A percentile compares a stretch with the other conserved stretches of the same genome.
phyloP scores from a whole-genome alignment of 2,329 filamentous ascomycete species.

The Spiromastix sp. region DNA sequence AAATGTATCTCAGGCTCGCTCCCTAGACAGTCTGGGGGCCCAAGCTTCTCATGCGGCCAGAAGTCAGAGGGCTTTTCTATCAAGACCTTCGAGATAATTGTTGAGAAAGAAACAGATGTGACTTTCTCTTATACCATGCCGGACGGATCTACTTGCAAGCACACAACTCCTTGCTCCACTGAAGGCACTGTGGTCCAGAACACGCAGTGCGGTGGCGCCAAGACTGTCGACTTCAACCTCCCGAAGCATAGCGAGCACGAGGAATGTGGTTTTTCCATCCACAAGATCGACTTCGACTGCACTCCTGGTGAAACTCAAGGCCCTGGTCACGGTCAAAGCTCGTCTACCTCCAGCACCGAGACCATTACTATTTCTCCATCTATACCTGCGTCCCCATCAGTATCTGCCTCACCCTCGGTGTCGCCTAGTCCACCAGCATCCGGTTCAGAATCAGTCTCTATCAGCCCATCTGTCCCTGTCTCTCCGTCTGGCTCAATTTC shows the following conservation, averaged over 20 bases:
- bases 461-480: too few relatives aligned
- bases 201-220: slow-evolving; percentile 86
- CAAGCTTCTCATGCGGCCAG: slow-evolving; percentile 49
- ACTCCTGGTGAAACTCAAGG: slow-evolving; percentile 16
- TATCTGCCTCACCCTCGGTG: too few relatives aligned
- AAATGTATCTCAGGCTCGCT: slow-evolving; percentile 54
- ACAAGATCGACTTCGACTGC: slow-evolving; percentile 69
- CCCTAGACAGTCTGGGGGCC: slow-evolving; percentile 36
- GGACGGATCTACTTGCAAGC: slow-evolving; percentile 72
- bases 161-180: slow-evolving; percentile 57
- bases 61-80: slow-evolving; percentile 59
- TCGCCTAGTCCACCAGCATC: too few relatives aligned
- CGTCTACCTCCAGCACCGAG: not conserved
- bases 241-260: slow-evolving; percentile 46
- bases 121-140: slow-evolving; percentile 83
- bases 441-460: too few relatives aligned
- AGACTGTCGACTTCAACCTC: slow-evolving; percentile 60
- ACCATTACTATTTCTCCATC: too few relatives aligned
- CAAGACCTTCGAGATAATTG: slow-evolving; percentile 59
- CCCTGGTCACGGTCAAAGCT: too few relatives aligned
- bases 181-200: slow-evolving; percentile 65
- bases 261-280: slow-evolving; percentile 62
- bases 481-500: too few relatives aligned
- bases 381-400: too few relatives aligned
- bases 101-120: slow-evolving; percentile 66